Evolutionary conservation across 768 basidiomycete species (phyloP).

Genomic region (Sutorius australiensis): DNA sequence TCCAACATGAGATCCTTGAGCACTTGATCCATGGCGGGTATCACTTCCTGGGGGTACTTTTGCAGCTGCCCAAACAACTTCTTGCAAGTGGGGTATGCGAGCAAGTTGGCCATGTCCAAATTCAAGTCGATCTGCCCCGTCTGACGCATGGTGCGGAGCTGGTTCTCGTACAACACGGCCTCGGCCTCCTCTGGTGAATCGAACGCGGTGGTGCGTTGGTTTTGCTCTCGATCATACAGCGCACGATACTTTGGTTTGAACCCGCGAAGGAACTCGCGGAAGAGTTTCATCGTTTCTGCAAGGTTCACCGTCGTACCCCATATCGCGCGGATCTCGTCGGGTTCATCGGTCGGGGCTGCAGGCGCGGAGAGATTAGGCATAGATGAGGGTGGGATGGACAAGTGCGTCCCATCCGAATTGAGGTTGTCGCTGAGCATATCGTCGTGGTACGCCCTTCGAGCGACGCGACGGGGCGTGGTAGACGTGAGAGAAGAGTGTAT

Average conservation of each 20-base stretch:
- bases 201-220: slow-evolving; percentile 47
- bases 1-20: slow-evolving; percentile 92
- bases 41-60: slow-evolving; percentile 95
- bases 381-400: slow-evolving; percentile 57
- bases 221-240: slow-evolving; percentile 62
- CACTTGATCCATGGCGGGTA: slow-evolving; percentile 96
- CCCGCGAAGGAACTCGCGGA: slow-evolving; percentile 82
- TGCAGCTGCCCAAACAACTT: slow-evolving; percentile 81
- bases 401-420: slow-evolving; percentile 55
- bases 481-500: slow-evolving; percentile 34
- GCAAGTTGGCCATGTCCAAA: slow-evolving; percentile 80
- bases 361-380: slow-evolving; percentile 57
- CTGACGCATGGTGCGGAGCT: slow-evolving; percentile 80
- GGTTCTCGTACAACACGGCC: slow-evolving; percentile 68
- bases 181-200: slow-evolving; percentile 65
- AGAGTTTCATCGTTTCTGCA: slow-evolving; percentile 85
- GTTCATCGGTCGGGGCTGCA: slow-evolving; percentile 61
- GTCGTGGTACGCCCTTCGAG: slow-evolving; percentile 19
- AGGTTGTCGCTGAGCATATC: slow-evolving; percentile 34
- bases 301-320: slow-evolving; percentile 98
- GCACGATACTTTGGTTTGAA: slow-evolving; percentile 92
- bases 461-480: slow-evolving; percentile 24
- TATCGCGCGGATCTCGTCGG: slow-evolving; percentile 84
- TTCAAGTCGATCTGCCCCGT: slow-evolving; percentile 94
- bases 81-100: slow-evolving; percentile 78